phyloP scores from a whole-genome alignment of 352 stramenopile genomes.

The Globisporangium cederbergense region DNA sequence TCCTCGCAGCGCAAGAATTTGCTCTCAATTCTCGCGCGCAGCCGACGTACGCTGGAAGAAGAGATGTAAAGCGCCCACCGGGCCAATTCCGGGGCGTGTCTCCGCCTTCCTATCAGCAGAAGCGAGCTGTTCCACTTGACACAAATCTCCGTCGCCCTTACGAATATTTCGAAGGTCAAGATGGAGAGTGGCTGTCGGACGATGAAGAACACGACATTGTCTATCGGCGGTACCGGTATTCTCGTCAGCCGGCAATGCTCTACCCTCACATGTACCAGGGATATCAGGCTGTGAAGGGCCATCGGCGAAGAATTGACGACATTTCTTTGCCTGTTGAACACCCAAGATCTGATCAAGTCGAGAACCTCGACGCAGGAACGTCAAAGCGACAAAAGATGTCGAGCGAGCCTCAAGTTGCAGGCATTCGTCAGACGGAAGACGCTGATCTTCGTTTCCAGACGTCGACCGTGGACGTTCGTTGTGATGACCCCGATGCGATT shows the following conservation, averaged over 20 bases:
- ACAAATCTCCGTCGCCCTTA: not conserved
- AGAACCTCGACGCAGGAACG: not conserved
- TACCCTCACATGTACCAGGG: constrained; percentile 8
- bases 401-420: not conserved
- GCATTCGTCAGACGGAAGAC: not conserved
- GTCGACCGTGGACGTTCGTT: not conserved
- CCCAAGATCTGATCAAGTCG: not conserved
- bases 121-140: not conserved
- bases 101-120: constrained; percentile 4
- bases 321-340: not conserved
- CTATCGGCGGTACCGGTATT: constrained; percentile 14
- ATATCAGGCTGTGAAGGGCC: not conserved
- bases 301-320: constrained; percentile 1
- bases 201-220: constrained; percentile 12
- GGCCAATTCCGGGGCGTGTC: constrained; percentile 5
- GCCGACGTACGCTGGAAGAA: not conserved
- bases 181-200: constrained; percentile 16
- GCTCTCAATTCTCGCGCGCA: constrained; percentile 4
- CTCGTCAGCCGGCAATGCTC: constrained; percentile 5
- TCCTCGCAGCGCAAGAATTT: constrained; percentile 10
- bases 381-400: constrained; percentile 15
- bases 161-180: constrained; percentile 7
- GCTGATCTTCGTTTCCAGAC: not conserved
- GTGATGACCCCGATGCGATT: not conserved
- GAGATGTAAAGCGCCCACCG: not conserved